phyloP scores from a whole-genome alignment of 352 stramenopile species.

The Phytophthora sansomeana region DNA sequence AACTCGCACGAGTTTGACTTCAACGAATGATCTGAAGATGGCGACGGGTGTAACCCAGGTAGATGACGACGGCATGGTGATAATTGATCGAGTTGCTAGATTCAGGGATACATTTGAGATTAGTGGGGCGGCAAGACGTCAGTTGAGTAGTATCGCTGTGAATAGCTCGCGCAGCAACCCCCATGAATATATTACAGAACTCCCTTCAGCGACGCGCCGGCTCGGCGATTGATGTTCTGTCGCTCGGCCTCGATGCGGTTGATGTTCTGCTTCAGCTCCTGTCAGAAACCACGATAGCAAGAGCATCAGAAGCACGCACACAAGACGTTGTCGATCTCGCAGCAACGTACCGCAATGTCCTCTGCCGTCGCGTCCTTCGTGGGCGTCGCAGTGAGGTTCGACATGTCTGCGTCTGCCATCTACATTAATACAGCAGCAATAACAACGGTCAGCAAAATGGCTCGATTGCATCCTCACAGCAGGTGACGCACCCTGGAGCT shows the following conservation, averaged over 20 bases:
- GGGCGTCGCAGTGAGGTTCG: constrained; percentile 82
- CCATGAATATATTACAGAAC: constrained; percentile 63
- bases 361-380: constrained; percentile 81
- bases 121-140: constrained; percentile 17
- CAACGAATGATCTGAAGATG: constrained; percentile 41
- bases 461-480: background rate
- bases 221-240: constrained; percentile 82
- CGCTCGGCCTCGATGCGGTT: constrained; percentile 79
- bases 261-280: constrained; percentile 83
- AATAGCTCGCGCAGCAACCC: constrained; percentile 17
- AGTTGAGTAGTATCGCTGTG: constrained; percentile 11
- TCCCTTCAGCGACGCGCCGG: constrained; percentile 81
- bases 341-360: constrained; percentile 62
- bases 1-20: constrained; percentile 87
- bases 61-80: constrained; percentile 14
- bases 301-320: background rate
- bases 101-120: constrained; percentile 36
- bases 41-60: background rate
- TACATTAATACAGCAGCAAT: constrained; percentile 17
- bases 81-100: constrained; percentile 31
- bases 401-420: constrained; percentile 90
- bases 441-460: constrained; percentile 4
- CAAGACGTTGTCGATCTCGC: background rate
- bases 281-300: background rate
- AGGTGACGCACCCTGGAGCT: constrained; percentile 67